phyloP scores from a whole-genome alignment of 192 early-diverging fungal genomes.

The Mortierella alpina region DNA sequence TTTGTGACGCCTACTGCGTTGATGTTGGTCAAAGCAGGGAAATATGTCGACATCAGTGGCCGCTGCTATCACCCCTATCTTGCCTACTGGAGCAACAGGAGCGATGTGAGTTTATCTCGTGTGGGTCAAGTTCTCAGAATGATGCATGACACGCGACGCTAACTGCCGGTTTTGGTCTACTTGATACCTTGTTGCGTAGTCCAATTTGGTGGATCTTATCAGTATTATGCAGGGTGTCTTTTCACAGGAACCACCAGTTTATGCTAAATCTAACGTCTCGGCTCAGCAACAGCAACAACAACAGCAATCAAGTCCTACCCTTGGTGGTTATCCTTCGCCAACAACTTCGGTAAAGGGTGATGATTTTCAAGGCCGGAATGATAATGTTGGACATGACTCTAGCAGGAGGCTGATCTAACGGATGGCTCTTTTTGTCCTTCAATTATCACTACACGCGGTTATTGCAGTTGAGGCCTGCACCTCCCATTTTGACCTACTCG shows the following conservation, averaged over 20 bases:
- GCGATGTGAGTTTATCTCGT: constrained; percentile 46
- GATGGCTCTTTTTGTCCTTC: neutral
- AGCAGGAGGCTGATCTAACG: neutral
- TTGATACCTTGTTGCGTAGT: constrained; percentile 3
- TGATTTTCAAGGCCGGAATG: too few species aligned
- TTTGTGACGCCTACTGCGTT: constrained; percentile 89
- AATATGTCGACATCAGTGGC: constrained; percentile 88
- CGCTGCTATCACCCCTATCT: constrained; percentile 88
- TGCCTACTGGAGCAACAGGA: constrained; percentile 73
- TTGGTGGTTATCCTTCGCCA: constrained; percentile 40
- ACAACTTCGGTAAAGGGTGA: constrained; percentile 30
- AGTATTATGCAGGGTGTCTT: constrained; percentile 78
- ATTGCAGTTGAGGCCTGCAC: constrained; percentile 38
- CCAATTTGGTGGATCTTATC: constrained; percentile 66
- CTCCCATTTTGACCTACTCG: constrained; percentile 44
- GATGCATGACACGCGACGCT: neutral
- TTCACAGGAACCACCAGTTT: constrained; percentile 82
- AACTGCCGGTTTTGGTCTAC: neutral
- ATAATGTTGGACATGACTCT: neutral
- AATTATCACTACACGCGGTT: neutral
- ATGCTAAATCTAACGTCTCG: constrained; percentile 58
- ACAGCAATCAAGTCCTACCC: constrained; percentile 46
- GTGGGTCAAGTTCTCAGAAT: constrained; percentile 2
- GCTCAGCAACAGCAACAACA: constrained; percentile 33
- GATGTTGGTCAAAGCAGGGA: constrained; percentile 86